Evolutionary conservation across 495 filamentous ascomycete species (phyloP), one percentile per base, ranked within the genome.

Genomic region (Neurospora sp.): DNA sequence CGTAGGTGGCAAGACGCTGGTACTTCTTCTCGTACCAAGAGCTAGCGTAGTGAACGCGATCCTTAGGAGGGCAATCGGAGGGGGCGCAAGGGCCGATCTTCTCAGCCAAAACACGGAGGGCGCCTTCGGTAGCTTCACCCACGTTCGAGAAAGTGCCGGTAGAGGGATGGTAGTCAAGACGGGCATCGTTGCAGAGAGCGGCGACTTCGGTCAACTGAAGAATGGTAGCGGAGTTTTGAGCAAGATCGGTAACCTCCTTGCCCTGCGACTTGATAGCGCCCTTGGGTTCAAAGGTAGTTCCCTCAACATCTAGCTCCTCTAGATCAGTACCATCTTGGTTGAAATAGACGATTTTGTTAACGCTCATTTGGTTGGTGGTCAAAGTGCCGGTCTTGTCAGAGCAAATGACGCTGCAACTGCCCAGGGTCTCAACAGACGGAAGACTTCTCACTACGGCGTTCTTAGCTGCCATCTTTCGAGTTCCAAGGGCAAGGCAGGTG

Each of bases 371-470:
- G 83, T 98, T 99, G 42, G 96, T 99, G 37, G 96, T 99, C 79
- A 99, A 83, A 31, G 96, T 99, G 74, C 96, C 96, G 2, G 96
- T 99, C 86, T 99, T 99, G 84, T 99, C 96, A n/a, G 96, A 99
- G 84, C 96, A 99, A 79, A 99, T 97, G 71, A 99, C 94, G 78
- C 96, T 98, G 86, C 96, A 99, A 87, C 96, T 98, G 77, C 96
- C 96, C 46, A 99, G 85, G 12, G 96, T 99, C 82, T 99, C 96
- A 72, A 99, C 96, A 9, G 96, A 98, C 22, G 96, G 96, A 72
- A 99, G 86, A 78, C 93, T 98, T 77, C 96, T 88, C 65, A 99
- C 96, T 42, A 99, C 95, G 18, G 96, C 96, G 77, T 98, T 98
- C 85, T 97, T 98, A 42, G 93, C 92, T 37, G 96, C 96, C 96